Percentiles rank a stretch among this genome's conserved stretches.
These are phyloP conservation scores for Xylaria sp. DNA, from an alignment of 2,329 filamentous ascomycete genomes.

Conservation along the genomic window DNA sequence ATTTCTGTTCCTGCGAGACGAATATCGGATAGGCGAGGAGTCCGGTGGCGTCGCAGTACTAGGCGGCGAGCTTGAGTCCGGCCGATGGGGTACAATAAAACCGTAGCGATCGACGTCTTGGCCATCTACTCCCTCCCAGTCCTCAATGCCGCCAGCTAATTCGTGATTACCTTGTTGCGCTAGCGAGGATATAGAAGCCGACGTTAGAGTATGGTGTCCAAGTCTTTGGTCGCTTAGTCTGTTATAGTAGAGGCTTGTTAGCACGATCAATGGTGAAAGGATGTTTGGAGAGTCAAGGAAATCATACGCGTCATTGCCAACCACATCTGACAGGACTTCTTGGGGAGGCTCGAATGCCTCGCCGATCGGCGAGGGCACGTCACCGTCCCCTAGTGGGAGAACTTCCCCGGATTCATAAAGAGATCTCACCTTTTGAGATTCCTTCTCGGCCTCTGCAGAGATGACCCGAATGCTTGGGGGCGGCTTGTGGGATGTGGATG, in stretches of 20 bases:
- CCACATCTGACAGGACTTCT: constrained; percentile 58
- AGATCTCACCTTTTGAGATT: constrained; percentile 71
- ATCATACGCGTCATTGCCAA: constrained; percentile 62
- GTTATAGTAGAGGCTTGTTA: constrained; percentile 39
- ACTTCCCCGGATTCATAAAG: constrained; percentile 64
- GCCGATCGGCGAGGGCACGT: constrained; percentile 51
- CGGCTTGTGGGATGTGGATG: constrained; percentile 30
- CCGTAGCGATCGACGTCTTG: constrained; percentile 71
- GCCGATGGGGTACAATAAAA: constrained; percentile 62
- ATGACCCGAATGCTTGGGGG: constrained; percentile 58
- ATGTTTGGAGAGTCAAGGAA: constrained; percentile 52
- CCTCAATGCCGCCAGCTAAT: constrained; percentile 65
- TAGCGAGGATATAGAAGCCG: constrained; percentile 42
- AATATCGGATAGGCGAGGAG: constrained; percentile 49
- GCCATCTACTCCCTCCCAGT: constrained; percentile 69
- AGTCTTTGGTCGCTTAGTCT: constrained; percentile 36
- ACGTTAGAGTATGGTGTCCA: constrained; percentile 41
- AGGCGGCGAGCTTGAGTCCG: constrained; percentile 45
- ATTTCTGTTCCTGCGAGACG: constrained; percentile 52
- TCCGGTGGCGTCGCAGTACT: constrained; percentile 47
- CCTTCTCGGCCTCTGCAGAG: constrained; percentile 62
- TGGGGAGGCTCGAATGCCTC: constrained; percentile 56
- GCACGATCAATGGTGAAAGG: constrained; percentile 34
- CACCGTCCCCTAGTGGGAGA: constrained; percentile 59
- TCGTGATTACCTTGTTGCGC: constrained; percentile 53